A percentile compares a stretch with the other conserved stretches of the same genome.
Conservation (phyloP, 139 green algal genomes). For the Microglena sp. region DNA sequence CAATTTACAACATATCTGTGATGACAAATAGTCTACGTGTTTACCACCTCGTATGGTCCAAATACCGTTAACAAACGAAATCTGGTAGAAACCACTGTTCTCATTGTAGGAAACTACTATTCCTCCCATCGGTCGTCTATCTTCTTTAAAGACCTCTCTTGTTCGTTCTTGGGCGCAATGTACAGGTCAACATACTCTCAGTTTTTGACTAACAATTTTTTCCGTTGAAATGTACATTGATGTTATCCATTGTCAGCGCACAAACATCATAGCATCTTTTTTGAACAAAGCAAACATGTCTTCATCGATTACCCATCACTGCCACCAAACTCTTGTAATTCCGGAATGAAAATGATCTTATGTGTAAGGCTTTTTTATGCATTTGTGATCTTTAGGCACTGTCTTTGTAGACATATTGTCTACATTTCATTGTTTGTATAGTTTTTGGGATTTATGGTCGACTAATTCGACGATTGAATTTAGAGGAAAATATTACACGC, state of each 20-base stretch:
- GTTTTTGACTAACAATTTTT: not conserved
- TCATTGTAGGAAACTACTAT: too few species aligned
- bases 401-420: conserved; percentile 48
- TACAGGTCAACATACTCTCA: conserved; percentile 4
- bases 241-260: not conserved
- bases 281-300: too few species aligned
- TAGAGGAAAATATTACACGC: conserved; percentile 26
- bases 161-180: too few species aligned
- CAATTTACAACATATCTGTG: not conserved
- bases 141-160: too few species aligned
- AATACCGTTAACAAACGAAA: conserved; percentile 4
- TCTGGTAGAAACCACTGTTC: too few species aligned
- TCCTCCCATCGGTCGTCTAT: too few species aligned
- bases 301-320: too few species aligned
- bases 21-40: not conserved
- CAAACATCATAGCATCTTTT: conserved; percentile 3
- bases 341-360: conserved; percentile 1
- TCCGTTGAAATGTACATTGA: not conserved
- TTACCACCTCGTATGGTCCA: not conserved
- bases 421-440: not conserved
- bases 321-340: too few species aligned
- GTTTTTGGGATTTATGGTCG: not conserved
- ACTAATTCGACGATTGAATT: conserved; percentile 12
- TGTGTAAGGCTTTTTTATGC: conserved; percentile 17
- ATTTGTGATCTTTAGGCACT: conserved; percentile 32